phyloP scores from a whole-genome alignment of 129 eudicot genomes.

The Chrysanthemum makinoi region DNA sequence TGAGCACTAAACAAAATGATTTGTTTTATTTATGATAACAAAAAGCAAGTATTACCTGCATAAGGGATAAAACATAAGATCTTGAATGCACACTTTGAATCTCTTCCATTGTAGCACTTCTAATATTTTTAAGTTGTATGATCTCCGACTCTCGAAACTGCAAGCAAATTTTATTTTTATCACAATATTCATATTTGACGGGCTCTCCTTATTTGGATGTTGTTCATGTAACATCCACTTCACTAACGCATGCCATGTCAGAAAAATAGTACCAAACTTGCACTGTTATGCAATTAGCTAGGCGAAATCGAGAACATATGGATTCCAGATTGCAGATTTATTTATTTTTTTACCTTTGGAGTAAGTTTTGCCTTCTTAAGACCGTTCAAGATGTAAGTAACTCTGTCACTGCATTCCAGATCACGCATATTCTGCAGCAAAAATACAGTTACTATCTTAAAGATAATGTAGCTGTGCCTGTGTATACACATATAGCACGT shows the following conservation, averaged over 20 bases:
- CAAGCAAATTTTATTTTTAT: slow-evolving; percentile 10
- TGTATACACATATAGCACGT: background rate
- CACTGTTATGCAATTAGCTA: too few species aligned
- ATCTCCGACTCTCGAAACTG: slow-evolving; percentile 80
- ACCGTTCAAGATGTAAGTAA: slow-evolving; percentile 71
- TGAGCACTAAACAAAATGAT: background rate
- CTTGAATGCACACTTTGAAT: slow-evolving; percentile 70
- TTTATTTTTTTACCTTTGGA: slow-evolving; percentile 51
- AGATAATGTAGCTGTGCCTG: background rate
- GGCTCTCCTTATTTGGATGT: too few species aligned
- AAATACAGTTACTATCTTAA: background rate
- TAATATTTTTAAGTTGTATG: slow-evolving; percentile 55
- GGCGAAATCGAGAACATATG: too few species aligned
- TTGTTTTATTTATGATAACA: background rate
- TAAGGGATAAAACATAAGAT: slow-evolving; percentile 71
- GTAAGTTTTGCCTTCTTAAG: slow-evolving; percentile 73
- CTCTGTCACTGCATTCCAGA: slow-evolving; percentile 80
- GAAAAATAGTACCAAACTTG: too few species aligned
- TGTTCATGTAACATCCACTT: background rate
- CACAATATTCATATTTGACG: background rate
- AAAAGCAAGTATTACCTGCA: slow-evolving; percentile 50
- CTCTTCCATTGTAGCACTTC: slow-evolving; percentile 65
- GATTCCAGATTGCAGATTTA: background rate
- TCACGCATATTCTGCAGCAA: slow-evolving; percentile 4
- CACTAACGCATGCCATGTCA: background rate